These are phyloP conservation scores for Colletotrichum lentis DNA, from an alignment of 2,329 filamentous ascomycete genomes.

Conservation along the genomic window DNA sequence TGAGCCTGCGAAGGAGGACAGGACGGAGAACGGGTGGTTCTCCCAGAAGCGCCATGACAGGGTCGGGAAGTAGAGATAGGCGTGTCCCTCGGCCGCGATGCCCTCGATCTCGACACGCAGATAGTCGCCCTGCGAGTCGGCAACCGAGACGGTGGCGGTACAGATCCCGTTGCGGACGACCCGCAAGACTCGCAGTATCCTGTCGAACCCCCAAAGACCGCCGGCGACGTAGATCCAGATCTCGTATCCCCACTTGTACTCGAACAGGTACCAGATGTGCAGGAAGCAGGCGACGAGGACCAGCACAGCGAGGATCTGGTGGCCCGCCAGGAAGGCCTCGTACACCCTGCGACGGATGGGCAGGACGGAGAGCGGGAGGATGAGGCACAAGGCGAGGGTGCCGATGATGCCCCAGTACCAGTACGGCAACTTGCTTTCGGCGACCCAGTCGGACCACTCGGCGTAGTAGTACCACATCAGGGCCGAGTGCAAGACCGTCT, in stretches of 20 bases:
- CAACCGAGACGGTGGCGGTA: constrained; percentile 40
- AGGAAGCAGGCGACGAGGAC: constrained; percentile 49
- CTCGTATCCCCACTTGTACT: constrained; percentile 50
- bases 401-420: constrained; percentile 49
- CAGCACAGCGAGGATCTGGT: constrained; percentile 46
- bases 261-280: constrained; percentile 48
- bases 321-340: constrained; percentile 47
- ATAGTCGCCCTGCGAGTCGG: constrained; percentile 45
- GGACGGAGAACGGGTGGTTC: constrained; percentile 49
- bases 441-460: neutral
- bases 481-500: constrained; percentile 46
- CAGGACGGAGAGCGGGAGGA: constrained; percentile 43
- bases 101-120: constrained; percentile 46
- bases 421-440: constrained; percentile 39
- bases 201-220: constrained; percentile 46
- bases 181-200: constrained; percentile 42
- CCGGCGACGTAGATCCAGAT: constrained; percentile 48
- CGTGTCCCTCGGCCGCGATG: constrained; percentile 42
- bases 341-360: constrained; percentile 45
- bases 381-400: constrained; percentile 42
- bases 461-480: constrained; percentile 41
- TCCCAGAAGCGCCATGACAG: constrained; percentile 50
- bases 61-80: constrained; percentile 49
- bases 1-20: constrained; percentile 1
- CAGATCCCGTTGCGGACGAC: constrained; percentile 40